Evolutionary conservation across 2,329 filamentous ascomycete genomes (phyloP).

Genomic region (Penicillium digitatum): DNA sequence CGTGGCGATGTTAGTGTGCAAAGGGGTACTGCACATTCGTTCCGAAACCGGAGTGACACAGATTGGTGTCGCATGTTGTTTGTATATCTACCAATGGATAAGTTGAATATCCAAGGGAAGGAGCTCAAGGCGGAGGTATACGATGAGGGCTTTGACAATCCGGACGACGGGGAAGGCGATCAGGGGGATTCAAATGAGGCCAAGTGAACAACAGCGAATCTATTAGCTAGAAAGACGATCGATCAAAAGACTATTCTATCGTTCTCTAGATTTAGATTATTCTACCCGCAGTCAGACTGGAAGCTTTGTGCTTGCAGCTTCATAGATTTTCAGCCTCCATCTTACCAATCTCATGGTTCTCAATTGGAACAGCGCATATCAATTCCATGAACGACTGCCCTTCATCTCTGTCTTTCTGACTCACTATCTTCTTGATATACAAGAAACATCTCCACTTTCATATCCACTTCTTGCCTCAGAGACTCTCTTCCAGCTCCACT

Average conservation of each 20-base stretch:
- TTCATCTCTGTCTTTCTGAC: background rate
- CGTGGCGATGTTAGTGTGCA: constrained; percentile 38
- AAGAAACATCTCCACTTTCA: background rate
- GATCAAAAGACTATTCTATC: background rate
- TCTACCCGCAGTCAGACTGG: too few relatives aligned
- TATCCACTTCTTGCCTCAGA: background rate
- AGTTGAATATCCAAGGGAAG: constrained; percentile 42
- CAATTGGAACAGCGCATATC: background rate
- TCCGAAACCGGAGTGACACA: constrained; percentile 24
- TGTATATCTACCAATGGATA: constrained; percentile 31
- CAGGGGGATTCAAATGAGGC: background rate
- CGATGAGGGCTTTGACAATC: constrained; percentile 22
- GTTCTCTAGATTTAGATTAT: background rate
- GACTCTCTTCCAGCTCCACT: background rate
- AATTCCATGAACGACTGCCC: background rate
- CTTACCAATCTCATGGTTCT: constrained; percentile 12
- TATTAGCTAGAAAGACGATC: background rate
- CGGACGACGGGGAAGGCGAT: background rate
- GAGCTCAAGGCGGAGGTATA: constrained; percentile 51
- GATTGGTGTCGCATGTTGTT: constrained; percentile 33
- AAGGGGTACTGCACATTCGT: constrained; percentile 32
- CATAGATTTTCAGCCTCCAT: background rate
- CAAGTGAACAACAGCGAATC: background rate
- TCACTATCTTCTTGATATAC: background rate
- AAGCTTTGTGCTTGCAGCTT: background rate